Conservation (phyloP, 768 basidiomycete species). For the Pulveroboletus sp. region DNA sequence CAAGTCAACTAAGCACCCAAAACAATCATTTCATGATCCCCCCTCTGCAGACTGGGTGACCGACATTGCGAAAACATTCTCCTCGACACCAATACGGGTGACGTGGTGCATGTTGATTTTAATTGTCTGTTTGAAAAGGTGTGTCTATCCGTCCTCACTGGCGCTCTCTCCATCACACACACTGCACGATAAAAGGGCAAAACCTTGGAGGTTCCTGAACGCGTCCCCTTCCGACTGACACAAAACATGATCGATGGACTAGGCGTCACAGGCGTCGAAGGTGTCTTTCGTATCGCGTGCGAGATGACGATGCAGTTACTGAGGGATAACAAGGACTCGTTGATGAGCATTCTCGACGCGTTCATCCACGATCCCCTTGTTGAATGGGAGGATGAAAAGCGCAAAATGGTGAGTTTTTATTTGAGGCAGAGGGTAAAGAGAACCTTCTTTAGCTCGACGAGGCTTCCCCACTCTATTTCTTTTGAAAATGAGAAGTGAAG, state of each 20-base stretch:
- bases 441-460: not conserved
- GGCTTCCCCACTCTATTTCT: not conserved
- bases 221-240: constrained; percentile 91
- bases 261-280: constrained; percentile 92
- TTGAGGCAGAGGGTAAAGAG: not conserved
- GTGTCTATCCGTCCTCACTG: not conserved
- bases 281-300: constrained; percentile 86
- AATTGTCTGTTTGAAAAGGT: constrained; percentile 98
- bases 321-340: constrained; percentile 83
- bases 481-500: not conserved
- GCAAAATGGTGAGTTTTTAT: constrained; percentile 46
- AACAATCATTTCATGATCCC: not conserved
- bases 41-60: constrained; percentile 76
- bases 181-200: constrained; percentile 49
- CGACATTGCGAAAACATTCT: constrained; percentile 96
- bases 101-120: constrained; percentile 94
- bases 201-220: constrained; percentile 80
- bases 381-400: constrained; percentile 87
- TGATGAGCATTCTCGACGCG: constrained; percentile 94
- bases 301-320: constrained; percentile 87
- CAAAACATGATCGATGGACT: constrained; percentile 90
- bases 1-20: too few species aligned
- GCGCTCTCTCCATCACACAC: not conserved
- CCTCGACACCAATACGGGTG: constrained; percentile 82
- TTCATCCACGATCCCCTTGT: constrained; percentile 96